phyloP scores from a whole-genome alignment of 2,329 filamentous ascomycete species.

The Ambrosiella cleistominuta region DNA sequence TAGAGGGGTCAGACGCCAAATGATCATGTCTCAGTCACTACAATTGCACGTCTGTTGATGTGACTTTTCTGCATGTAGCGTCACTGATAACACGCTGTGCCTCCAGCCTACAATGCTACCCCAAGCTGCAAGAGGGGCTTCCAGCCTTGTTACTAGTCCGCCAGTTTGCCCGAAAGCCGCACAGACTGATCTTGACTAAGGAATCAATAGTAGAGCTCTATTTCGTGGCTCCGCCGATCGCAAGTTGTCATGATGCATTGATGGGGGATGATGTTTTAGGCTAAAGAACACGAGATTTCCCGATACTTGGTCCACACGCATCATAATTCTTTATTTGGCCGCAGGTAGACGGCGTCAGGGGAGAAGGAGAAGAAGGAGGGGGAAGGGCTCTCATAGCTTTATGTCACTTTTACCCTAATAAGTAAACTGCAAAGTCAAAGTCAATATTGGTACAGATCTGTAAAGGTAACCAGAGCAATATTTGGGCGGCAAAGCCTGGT shows the following conservation, averaged over 20 bases:
- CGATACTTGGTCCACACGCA: neutral
- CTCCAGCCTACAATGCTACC: neutral
- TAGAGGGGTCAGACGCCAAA: neutral
- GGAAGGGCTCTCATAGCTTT: neutral
- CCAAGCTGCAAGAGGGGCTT: neutral
- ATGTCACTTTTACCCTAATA: neutral
- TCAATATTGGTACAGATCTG: neutral
- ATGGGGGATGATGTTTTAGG: neutral
- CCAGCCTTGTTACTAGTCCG: neutral
- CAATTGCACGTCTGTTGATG: neutral
- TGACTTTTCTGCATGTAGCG: neutral
- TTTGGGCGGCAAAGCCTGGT: neutral
- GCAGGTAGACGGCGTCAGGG: neutral
- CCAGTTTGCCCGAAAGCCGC: neutral
- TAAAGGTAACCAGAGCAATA: neutral
- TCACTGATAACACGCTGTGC: neutral
- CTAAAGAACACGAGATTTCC: neutral
- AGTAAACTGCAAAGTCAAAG: neutral
- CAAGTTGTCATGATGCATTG: neutral
- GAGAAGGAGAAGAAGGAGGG: neutral
- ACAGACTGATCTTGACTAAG: neutral
- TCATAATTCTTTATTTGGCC: neutral
- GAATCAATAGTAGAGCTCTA: neutral
- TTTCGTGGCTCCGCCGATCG: neutral
- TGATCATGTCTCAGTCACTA: neutral